phyloP scores from a whole-genome alignment of 306 rosid species.

The Cicer cuneatum region DNA sequence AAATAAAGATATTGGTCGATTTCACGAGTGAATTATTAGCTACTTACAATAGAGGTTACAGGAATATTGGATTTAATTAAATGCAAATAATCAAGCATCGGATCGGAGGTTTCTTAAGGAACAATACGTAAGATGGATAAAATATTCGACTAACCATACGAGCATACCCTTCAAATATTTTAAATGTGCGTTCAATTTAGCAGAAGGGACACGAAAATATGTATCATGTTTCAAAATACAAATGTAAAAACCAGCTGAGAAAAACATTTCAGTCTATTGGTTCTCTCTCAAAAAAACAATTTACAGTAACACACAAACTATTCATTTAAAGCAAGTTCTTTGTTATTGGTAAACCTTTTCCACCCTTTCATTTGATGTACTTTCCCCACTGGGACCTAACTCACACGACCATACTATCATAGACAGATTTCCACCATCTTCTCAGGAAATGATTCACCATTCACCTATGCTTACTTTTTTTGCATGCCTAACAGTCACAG shows the following conservation, averaged over 20 bases:
- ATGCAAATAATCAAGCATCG: slow-evolving; percentile 7
- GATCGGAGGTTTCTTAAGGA: slow-evolving; percentile 1
- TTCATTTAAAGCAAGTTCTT: slow-evolving; percentile 14
- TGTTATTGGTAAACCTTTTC: background rate
- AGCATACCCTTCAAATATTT: background rate
- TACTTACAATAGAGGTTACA: too few species aligned
- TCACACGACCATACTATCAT: background rate
- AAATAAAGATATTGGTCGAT: background rate
- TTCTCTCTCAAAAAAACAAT: slow-evolving; percentile 5
- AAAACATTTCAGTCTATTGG: background rate
- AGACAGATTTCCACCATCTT: background rate
- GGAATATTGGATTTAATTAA: background rate
- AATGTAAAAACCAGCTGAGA: background rate
- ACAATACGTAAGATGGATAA: background rate
- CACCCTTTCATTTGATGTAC: background rate
- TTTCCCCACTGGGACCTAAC: background rate
- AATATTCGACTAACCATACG: background rate
- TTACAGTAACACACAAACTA: background rate
- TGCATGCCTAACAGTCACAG: background rate
- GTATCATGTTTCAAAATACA: background rate
- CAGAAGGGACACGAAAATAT: background rate
- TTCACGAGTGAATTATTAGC: too few species aligned
- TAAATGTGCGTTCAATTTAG: background rate
- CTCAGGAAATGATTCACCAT: background rate
- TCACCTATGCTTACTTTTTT: background rate